A percentile compares a stretch with the other conserved stretches of the same genome.
Evolutionary conservation across 2,329 filamentous ascomycete species (phyloP).

Genomic region (Cercospora sp.): DNA sequence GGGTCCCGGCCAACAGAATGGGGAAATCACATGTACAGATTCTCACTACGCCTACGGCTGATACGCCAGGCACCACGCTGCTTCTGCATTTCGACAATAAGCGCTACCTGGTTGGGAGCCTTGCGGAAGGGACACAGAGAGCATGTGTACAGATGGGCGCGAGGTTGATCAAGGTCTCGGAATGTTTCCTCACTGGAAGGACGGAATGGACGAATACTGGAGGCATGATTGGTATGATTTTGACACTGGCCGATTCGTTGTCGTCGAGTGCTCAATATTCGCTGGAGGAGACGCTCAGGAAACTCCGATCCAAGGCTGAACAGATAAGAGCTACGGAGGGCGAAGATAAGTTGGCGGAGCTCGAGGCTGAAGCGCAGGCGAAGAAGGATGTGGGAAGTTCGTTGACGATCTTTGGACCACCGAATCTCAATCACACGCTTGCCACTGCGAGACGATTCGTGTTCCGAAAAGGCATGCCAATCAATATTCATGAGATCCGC

Average conservation of each 20-base stretch:
- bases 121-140: constrained; percentile 83
- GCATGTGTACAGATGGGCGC: constrained; percentile 68
- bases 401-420: constrained; percentile 73
- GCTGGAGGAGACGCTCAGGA: constrained; percentile 43
- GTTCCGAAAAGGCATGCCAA: constrained; percentile 76
- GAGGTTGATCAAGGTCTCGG: constrained; percentile 63
- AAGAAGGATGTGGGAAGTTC: constrained; percentile 40
- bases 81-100: constrained; percentile 77
- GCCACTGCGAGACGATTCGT: constrained; percentile 84
- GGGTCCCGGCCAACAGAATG: constrained; percentile 54
- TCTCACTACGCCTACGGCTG: constrained; percentile 78
- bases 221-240: constrained; percentile 78
- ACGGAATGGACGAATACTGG: constrained; percentile 75
- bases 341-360: constrained; percentile 30
- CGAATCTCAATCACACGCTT: constrained; percentile 76
- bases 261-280: constrained; percentile 50
- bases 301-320: constrained; percentile 38
- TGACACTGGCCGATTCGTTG: constrained; percentile 74
- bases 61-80: constrained; percentile 78
- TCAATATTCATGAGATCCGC: constrained; percentile 68
- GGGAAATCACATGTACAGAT: constrained; percentile 68
- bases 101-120: constrained; percentile 80
- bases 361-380: constrained; percentile 37
- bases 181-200: constrained; percentile 80
- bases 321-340: constrained; percentile 27